Conservation (phyloP, 2,329 filamentous ascomycete species). For the Aureobasidium subglaciale region DNA sequence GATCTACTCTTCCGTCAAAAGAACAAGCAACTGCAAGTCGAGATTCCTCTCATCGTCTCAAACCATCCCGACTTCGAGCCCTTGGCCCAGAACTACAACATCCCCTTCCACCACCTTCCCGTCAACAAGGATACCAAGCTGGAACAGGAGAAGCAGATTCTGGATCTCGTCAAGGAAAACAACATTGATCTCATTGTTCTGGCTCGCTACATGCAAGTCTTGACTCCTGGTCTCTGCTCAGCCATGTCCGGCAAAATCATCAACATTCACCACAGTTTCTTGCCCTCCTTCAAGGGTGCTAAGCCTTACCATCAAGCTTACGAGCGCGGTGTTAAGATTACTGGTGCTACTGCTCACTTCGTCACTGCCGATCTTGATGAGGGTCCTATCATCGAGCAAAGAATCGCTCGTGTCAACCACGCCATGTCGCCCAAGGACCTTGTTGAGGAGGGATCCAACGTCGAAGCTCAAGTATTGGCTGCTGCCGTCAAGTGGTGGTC, state of each 20-base stretch:
- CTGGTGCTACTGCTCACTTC: slow-evolving; percentile 78
- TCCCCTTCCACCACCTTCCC: slow-evolving; percentile 74
- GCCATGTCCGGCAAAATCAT: slow-evolving; percentile 82
- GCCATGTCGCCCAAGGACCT: slow-evolving; percentile 67
- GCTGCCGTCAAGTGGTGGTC: slow-evolving; percentile 79
- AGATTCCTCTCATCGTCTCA: slow-evolving; percentile 71
- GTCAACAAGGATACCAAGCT: slow-evolving; percentile 72
- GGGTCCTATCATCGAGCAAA: slow-evolving; percentile 82
- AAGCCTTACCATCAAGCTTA: slow-evolving; percentile 86
- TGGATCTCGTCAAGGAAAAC: slow-evolving; percentile 62
- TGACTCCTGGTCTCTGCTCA: slow-evolving; percentile 65
- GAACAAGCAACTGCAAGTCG: slow-evolving; percentile 65
- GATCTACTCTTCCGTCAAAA: slow-evolving; percentile 74
- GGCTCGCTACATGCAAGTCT: slow-evolving; percentile 82
- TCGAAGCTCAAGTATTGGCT: slow-evolving; percentile 75
- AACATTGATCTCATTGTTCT: slow-evolving; percentile 72
- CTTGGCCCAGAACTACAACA: slow-evolving; percentile 65
- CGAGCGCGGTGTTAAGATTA: slow-evolving; percentile 81
- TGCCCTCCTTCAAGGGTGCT: slow-evolving; percentile 81
- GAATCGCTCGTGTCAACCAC: slow-evolving; percentile 70
- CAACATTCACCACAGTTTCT: slow-evolving; percentile 85
- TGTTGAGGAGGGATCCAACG: slow-evolving; percentile 72
- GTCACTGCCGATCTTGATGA: slow-evolving; percentile 80
- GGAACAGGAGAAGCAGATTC: slow-evolving; percentile 63
- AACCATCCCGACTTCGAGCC: slow-evolving; percentile 70